phyloP scores from a whole-genome alignment of 164 flowering plant species.

The Pachysandra terminalis region DNA sequence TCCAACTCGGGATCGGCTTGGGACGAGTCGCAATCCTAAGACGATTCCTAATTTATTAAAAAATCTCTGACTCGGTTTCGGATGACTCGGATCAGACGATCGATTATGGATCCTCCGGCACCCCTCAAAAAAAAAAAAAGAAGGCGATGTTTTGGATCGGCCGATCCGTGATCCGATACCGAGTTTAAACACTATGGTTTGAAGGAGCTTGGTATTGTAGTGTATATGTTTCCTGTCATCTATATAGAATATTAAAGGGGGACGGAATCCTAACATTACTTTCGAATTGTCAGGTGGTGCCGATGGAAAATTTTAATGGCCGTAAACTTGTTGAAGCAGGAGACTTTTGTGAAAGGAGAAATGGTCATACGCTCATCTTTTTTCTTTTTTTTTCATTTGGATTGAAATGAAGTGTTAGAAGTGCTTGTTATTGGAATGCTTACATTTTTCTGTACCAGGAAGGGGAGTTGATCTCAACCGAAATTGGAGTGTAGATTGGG shows the following conservation, averaged over 20 bases:
- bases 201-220: not conserved
- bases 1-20: too few relatives aligned
- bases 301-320: slow-evolving; percentile 94
- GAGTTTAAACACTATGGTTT: too few relatives aligned
- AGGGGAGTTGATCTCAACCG: slow-evolving; percentile 99
- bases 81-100: too few relatives aligned
- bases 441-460: slow-evolving; percentile 46
- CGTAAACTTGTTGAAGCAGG: slow-evolving; percentile 93
- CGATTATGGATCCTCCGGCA: too few relatives aligned
- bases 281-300: slow-evolving; percentile 64
- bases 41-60: too few relatives aligned
- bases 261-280: slow-evolving; percentile 6
- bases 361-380: slow-evolving; percentile 61
- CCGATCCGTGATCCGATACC: too few relatives aligned
- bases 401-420: not conserved
- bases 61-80: too few relatives aligned
- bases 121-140: too few relatives aligned
- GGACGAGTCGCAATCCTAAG: too few relatives aligned
- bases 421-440: slow-evolving; percentile 4
- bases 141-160: too few relatives aligned
- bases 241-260: too few relatives aligned
- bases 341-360: slow-evolving; percentile 95
- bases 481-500: slow-evolving; percentile 99
- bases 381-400: slow-evolving; percentile 2
- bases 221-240: not conserved